Conservation (phyloP, 805 yeast genomes). For the Saccharomycopsis schoenii region DNA sequence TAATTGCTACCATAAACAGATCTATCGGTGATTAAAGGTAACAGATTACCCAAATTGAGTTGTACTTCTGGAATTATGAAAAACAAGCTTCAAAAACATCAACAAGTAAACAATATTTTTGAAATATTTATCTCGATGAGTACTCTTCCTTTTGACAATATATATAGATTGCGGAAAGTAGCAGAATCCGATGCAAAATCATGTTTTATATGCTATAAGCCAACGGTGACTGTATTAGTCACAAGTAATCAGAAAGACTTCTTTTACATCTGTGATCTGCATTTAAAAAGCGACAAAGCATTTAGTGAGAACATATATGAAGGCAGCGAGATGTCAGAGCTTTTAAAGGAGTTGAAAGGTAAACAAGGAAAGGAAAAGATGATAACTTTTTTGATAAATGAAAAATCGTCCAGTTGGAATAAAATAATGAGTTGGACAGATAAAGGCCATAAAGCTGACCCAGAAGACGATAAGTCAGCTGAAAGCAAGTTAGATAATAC, state of each 20-base stretch:
- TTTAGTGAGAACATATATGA: constrained; percentile 12
- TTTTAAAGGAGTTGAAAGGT: neutral
- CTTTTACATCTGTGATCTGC: constrained; percentile 41
- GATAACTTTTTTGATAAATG: constrained; percentile 6
- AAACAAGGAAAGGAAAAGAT: constrained; percentile 9
- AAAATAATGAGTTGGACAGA: constrained; percentile 4
- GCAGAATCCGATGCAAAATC: constrained; percentile 33
- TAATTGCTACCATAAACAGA: neutral
- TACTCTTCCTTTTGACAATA: constrained; percentile 21
- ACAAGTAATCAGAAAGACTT: constrained; percentile 32
- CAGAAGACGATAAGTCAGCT: neutral
- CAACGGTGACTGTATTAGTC: constrained; percentile 36
- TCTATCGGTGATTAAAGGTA: neutral
- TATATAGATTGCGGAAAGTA: constrained; percentile 34
- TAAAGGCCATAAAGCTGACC: neutral
- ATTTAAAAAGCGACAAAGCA: constrained; percentile 34
- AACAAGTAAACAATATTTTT: no score
- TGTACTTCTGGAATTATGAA: neutral
- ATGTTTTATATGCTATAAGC: constrained; percentile 43
- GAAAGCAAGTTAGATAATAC: neutral
- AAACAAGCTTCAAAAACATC: neutral
- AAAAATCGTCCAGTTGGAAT: constrained; percentile 10
- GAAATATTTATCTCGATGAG: neutral
- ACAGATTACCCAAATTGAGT: neutral
- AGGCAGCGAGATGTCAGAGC: constrained; percentile 3